Evolutionary conservation across 371 early-diverging fungal species (phyloP).

Genomic region (Rhizopus arrhizus): DNA sequence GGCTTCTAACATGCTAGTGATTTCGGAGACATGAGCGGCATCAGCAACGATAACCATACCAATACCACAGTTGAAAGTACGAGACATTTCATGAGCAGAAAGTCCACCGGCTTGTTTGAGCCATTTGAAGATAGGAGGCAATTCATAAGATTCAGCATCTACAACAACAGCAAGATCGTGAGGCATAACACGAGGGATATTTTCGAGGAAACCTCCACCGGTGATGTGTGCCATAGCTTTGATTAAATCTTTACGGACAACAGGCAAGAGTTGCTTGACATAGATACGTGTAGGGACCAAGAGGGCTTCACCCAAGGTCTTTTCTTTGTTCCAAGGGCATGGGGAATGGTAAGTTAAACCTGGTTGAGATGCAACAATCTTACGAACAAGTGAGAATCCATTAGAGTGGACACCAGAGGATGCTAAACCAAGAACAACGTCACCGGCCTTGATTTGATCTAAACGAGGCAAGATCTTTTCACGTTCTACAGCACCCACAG

Average conservation of each 20-base stretch:
- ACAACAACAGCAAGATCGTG: conserved; percentile 73
- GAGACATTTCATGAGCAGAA: conserved; percentile 84
- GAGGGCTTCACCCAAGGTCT: conserved; percentile 80
- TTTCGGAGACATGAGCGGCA: conserved; percentile 59
- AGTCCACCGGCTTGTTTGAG: conserved; percentile 84
- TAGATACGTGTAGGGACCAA: conserved; percentile 94
- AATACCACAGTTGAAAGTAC: conserved; percentile 98
- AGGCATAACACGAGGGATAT: conserved; percentile 95
- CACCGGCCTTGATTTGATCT: conserved; percentile 74
- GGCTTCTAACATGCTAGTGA: conserved; percentile 61
- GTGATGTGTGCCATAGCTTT: conserved; percentile 98
- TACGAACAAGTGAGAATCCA: conserved; percentile 95
- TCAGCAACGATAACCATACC: conserved; percentile 95
- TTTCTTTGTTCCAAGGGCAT: conserved; percentile 80
- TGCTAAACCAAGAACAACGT: conserved; percentile 87
- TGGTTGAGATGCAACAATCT: conserved; percentile 74
- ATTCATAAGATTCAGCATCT: conserved; percentile 79
- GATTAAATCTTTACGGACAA: conserved; percentile 73
- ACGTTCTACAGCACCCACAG: conserved; percentile 96
- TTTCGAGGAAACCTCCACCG: conserved; percentile 96
- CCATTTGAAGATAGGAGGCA: conserved; percentile 95
- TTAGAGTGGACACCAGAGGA: conserved; percentile 97
- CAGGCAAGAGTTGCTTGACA: conserved; percentile 86
- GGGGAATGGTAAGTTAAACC: conserved; percentile 75
- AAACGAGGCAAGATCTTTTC: conserved; percentile 83